phyloP scores from a whole-genome alignment of 1,139 yeast species.

The Suhomyces terraborum region DNA sequence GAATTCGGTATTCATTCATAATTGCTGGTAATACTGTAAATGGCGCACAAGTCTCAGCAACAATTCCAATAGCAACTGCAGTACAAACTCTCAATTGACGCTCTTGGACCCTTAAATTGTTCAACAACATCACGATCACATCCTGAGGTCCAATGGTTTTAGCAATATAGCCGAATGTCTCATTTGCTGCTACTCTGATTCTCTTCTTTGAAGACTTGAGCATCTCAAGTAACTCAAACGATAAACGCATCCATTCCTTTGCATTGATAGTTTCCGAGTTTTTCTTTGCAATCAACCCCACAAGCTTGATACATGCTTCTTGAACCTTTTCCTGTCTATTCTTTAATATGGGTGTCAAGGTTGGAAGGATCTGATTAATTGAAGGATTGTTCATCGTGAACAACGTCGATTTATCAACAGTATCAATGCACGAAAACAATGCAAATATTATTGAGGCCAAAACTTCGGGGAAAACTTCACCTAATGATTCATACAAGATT shows the following conservation, averaged over 20 bases:
- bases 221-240: conserved; percentile 88
- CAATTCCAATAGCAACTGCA: conserved; percentile 97
- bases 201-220: conserved; percentile 80
- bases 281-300: conserved; percentile 79
- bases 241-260: conserved; percentile 96
- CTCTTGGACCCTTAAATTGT: conserved; percentile 88
- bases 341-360: conserved; percentile 86
- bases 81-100: conserved; percentile 96
- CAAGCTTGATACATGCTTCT: conserved; percentile 75
- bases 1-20: conserved; percentile 93
- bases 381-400: conserved; percentile 74
- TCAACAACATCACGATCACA: conserved; percentile 79
- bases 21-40: conserved; percentile 95
- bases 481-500: conserved; percentile 85
- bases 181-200: conserved; percentile 83
- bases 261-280: conserved; percentile 90
- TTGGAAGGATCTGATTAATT: conserved; percentile 77
- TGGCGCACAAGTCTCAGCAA: conserved; percentile 91
- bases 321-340: conserved; percentile 93
- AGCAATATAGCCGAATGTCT: conserved; percentile 89
- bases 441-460: conserved; percentile 83
- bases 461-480: conserved; percentile 94
- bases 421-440: conserved; percentile 47
- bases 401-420: conserved; percentile 46
- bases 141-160: conserved; percentile 96